Evolutionary conservation across 202 grass and related monocot species (phyloP).

Genomic region (Panicum hallii): DNA sequence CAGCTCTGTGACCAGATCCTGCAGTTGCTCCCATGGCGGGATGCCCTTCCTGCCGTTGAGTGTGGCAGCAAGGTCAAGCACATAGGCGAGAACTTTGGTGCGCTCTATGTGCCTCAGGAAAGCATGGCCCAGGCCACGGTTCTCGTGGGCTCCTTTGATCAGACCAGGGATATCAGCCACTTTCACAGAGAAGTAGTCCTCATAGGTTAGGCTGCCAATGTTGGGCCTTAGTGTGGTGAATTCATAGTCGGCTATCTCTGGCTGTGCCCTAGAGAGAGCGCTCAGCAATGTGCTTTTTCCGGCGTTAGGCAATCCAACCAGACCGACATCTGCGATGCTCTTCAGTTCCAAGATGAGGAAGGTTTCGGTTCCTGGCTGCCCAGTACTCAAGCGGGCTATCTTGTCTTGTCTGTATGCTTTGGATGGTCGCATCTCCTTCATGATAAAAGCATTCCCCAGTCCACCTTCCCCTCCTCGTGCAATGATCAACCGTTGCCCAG

Average conservation of each 20-base stretch:
- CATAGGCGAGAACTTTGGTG: conserved; percentile 84
- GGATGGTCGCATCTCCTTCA: conserved; percentile 50
- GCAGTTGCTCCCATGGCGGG: conserved; percentile 88
- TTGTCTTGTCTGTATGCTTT: conserved; percentile 52
- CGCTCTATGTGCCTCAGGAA: conserved; percentile 98
- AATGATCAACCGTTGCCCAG: conserved; percentile 78
- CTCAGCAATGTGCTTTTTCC: conserved; percentile 94
- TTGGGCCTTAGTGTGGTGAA: conserved; percentile 94
- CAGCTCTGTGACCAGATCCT: conserved; percentile 71
- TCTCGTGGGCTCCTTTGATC: conserved; percentile 88
- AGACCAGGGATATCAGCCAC: conserved; percentile 93
- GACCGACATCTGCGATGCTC: conserved; percentile 93
- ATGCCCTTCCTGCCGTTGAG: conserved; percentile 72
- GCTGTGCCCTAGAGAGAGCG: conserved; percentile 74
- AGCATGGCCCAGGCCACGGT: conserved; percentile 90
- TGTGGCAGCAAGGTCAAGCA: conserved; percentile 77
- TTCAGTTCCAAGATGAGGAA: conserved; percentile 89
- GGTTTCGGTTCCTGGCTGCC: conserved; percentile 70
- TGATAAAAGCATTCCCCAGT: conserved; percentile 71
- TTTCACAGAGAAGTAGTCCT: conserved; percentile 84
- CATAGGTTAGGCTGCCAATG: conserved; percentile 83
- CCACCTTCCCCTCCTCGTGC: conserved; percentile 88
- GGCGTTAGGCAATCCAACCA: conserved; percentile 89
- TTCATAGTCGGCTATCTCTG: conserved; percentile 81
- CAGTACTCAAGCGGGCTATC: conserved; percentile 50